Conservation (phyloP, 2,329 filamentous ascomycete species). For the Cladophialophora exuberans region DNA sequence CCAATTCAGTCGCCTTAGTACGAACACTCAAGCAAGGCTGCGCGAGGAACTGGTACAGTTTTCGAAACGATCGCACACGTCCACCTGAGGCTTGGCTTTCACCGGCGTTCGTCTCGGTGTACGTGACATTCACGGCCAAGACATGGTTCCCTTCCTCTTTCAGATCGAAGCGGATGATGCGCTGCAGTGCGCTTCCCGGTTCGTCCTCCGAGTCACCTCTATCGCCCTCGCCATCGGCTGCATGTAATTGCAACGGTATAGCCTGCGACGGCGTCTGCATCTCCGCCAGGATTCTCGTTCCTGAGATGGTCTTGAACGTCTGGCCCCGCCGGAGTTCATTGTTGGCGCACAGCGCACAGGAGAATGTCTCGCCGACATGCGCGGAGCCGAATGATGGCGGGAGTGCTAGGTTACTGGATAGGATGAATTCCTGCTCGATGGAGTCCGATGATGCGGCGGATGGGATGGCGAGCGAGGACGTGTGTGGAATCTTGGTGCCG, state of each 20-base stretch:
- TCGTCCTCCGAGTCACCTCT: constrained; percentile 18
- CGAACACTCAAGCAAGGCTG: constrained; percentile 87
- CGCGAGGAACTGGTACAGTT: constrained; percentile 95
- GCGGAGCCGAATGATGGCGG: constrained; percentile 91
- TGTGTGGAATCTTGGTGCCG: constrained; percentile 53
- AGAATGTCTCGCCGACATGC: constrained; percentile 93
- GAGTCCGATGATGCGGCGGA: too few species aligned
- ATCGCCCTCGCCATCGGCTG: constrained; percentile 25
- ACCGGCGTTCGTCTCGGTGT: constrained; percentile 74
- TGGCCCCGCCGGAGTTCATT: constrained; percentile 66
- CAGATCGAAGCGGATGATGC: constrained; percentile 80
- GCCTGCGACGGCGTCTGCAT: constrained; percentile 89
- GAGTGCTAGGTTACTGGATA: constrained; percentile 67
- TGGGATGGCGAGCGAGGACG: constrained; percentile 76
- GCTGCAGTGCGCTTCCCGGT: constrained; percentile 72
- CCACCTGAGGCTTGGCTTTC: constrained; percentile 54
- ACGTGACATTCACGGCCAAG: constrained; percentile 88
- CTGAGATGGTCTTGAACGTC: constrained; percentile 61
- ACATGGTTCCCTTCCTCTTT: constrained; percentile 95
- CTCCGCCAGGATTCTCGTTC: constrained; percentile 83
- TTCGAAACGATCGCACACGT: constrained; percentile 83
- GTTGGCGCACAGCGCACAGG: constrained; percentile 94
- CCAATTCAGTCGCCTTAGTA: constrained; percentile 77
- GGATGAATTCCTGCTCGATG: constrained; percentile 55
- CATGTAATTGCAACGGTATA: constrained; percentile 62